Conservation (phyloP, 768 basidiomycete genomes). For the Ramaria sp. region DNA sequence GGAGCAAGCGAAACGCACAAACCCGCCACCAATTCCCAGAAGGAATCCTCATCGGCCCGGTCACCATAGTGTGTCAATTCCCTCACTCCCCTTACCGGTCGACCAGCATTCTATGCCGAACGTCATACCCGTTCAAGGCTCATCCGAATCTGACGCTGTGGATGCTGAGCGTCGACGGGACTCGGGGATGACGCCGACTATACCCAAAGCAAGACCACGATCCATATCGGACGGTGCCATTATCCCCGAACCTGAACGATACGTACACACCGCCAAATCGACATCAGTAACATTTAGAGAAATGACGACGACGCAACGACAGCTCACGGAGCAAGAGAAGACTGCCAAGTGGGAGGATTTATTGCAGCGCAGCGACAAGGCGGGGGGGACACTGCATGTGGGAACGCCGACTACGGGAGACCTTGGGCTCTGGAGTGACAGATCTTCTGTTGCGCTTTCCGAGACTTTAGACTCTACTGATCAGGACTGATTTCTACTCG, state of each 20-base stretch:
- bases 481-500: background rate
- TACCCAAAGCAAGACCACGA: conserved; percentile 17
- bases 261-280: conserved; percentile 16
- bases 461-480: background rate
- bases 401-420: conserved; percentile 13
- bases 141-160: background rate
- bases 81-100: background rate
- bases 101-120: background rate
- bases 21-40: conserved; percentile 1
- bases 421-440: conserved; percentile 5
- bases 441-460: background rate
- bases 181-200: conserved; percentile 22
- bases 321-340: conserved; percentile 60
- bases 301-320: conserved; percentile 25
- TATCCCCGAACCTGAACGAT: conserved; percentile 10
- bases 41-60: background rate
- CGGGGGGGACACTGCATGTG: conserved; percentile 66
- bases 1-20: background rate
- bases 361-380: conserved; percentile 50
- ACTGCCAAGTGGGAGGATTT: conserved; percentile 60
- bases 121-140: background rate
- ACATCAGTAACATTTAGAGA: conserved; percentile 37
- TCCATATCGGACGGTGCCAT: conserved; percentile 11
- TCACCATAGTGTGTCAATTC: background rate
- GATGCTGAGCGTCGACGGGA: conserved; percentile 10